These are phyloP conservation scores for Leptodermis oblonga DNA, from an alignment of 257 asterid genomes.

Conservation along the genomic window DNA sequence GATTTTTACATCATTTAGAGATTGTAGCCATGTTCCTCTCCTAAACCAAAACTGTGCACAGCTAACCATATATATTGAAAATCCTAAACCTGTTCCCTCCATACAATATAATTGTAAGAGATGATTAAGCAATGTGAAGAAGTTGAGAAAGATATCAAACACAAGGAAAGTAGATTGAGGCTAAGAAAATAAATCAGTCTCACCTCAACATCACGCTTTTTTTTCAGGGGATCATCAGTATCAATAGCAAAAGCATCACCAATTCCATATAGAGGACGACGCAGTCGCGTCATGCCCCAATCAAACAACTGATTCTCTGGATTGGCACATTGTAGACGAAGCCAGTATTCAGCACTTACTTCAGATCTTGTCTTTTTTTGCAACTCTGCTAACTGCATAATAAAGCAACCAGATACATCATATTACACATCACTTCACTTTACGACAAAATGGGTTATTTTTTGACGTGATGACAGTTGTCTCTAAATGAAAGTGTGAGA, in stretches of 20 bases:
- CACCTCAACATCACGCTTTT: constrained; percentile 96
- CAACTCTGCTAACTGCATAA: constrained; percentile 67
- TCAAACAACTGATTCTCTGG: constrained; percentile 93
- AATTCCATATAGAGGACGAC: constrained; percentile 80
- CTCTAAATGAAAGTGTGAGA: not conserved
- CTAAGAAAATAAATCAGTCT: constrained; percentile 9
- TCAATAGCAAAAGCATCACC: constrained; percentile 93
- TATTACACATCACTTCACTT: not conserved
- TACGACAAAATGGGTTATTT: not conserved
- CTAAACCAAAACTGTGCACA: not conserved
- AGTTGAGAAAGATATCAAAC: not conserved
- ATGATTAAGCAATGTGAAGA: not conserved
- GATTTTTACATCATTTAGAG: not conserved
- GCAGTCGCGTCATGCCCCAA: constrained; percentile 96
- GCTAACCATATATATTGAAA: not conserved
- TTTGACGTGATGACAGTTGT: not conserved
- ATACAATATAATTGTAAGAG: not conserved
- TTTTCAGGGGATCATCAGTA: constrained; percentile 85
- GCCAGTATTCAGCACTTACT: constrained; percentile 94
- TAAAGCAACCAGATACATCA: constrained; percentile 22
- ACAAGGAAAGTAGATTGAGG: not conserved
- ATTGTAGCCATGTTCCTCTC: not conserved
- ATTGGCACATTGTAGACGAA: constrained; percentile 72
- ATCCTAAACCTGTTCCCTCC: not conserved
- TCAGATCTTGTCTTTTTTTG: constrained; percentile 82